Evolutionary conservation across 805 yeast genomes (phyloP), one percentile per base, ranked within the genome.

Genomic region (Cyberlindnera xishuangbannaensis): DNA sequence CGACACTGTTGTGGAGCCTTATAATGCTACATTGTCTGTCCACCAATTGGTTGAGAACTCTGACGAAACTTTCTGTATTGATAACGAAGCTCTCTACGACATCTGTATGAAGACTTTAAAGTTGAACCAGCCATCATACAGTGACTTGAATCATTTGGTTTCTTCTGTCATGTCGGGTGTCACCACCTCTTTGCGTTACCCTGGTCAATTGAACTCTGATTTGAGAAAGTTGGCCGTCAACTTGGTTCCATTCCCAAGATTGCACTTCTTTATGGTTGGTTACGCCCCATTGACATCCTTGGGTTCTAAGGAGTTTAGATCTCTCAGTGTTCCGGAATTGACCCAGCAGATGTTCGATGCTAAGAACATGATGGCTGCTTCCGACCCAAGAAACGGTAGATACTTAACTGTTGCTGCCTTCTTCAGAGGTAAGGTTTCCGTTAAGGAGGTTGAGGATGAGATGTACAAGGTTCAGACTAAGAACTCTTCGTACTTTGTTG

Each of bases 11-110:
- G 98, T 90, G 42, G 98, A 90, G 69, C 98, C 98, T 42, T 90
- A 90, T 69, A 90, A 90, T 70, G 86, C 97, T 14, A 97, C 94
- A 33, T 73, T 90, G 64, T 84, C 97, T 30, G 85, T 97, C 15
- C 97, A 92, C 64, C 84, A 96, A 38, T 88, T 97, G 40, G 76
- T 90, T 59, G 97, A 92, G 69, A 95, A 90, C 67, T 92, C 97
- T 12, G 98, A 90, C 69, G 90, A 96, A 75, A 92, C 98, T 11
- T 90, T 90, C 60, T 88, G 94, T 97, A 96, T 90, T 46, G 97
- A 92, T 64, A 90, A 90, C 65, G 97, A 92, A 68, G 97, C 98
- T 36, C 86, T 92, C 55, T 90, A 92, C 64, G 97, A 90, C 59
- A 92, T 90, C 84, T 90, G 97, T 66, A 85, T 95, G 61, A 85